Evolutionary conservation across 306 rosid species (phyloP), one percentile per base, ranked within the genome.

Genomic region (Alnus rubra): DNA sequence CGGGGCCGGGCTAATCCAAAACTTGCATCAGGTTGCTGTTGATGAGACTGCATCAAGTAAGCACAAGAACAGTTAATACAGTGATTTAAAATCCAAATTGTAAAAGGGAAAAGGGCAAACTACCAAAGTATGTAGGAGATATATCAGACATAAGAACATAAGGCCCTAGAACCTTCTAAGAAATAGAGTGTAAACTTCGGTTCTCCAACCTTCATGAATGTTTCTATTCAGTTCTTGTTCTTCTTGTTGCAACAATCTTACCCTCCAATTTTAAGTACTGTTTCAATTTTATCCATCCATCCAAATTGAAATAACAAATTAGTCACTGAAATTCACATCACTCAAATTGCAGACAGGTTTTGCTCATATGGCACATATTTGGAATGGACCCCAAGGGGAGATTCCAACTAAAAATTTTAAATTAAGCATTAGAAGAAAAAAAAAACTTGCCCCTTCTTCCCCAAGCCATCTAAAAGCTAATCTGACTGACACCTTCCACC

Each of bases 1-100:
- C 97, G 97, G 98, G 98, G 98, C 98, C 97, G 98, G 90, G 98
- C 98, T 88, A 92, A 88, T 85, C 97, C 98, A 92, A 92, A 92
- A 88, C 85, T 88, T 74, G 92, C 90, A 87, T 91, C 98, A 73
- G 97, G 91, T 63, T 89, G 95, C 81, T 87, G 97, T 87, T 92
- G 98, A 90, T 88, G 97, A 89, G 96, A 85, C 97, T 94, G 89
- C 73, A 84, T 37, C 37, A 73, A 81, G 81, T 85, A 82, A 71
- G 79, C 55, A 75, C 53, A 78, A 28, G 10, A 71, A 18, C 50
- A 69, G 9, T 53, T 7, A 31, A 71, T 59, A 55, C 35, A 77
- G 47, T 19, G 14, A n/a, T 76, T 39, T 49, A 35, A 82, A 78
- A 78, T 75, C 64, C 37, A 71, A 35, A 68, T 52, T 1, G 33